Conservation (phyloP, 1,139 yeast species). For the Diutina mesorugosa region DNA sequence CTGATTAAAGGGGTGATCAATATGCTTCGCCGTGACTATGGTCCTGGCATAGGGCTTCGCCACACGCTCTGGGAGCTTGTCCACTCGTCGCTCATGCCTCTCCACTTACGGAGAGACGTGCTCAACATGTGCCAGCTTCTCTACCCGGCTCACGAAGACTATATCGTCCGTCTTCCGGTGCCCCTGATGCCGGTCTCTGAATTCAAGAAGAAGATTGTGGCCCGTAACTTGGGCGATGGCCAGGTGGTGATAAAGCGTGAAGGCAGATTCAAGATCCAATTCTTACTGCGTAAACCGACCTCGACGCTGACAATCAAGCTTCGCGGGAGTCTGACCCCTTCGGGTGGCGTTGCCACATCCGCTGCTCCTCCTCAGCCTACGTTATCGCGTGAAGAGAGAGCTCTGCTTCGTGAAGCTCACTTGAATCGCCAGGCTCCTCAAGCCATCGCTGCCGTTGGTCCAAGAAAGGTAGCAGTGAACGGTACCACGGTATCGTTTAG, state of each 20-base stretch:
- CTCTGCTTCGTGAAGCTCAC: conserved; percentile 1
- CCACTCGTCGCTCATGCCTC: conserved; percentile 44
- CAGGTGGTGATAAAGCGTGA: conserved; percentile 29
- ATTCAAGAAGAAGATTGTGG: conserved; percentile 44
- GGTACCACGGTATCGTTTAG: not conserved
- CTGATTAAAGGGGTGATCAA: conserved; percentile 54
- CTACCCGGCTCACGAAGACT: conserved; percentile 49
- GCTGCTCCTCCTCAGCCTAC: conserved; percentile 2
- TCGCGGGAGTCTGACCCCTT: not conserved
- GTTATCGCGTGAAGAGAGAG: not conserved
- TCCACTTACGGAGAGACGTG: conserved; percentile 48
- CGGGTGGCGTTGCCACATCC: conserved; percentile 3
- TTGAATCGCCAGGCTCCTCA: conserved; percentile 3
- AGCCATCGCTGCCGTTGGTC: conserved; percentile 1
- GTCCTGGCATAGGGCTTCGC: conserved; percentile 50
- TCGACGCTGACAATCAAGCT: not conserved
- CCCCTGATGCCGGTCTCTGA: conserved; percentile 46
- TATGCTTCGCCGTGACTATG: conserved; percentile 50
- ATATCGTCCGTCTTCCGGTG: conserved; percentile 45
- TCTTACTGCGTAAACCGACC: conserved; percentile 6
- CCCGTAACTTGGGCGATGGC: conserved; percentile 37
- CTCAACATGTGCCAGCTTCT: conserved; percentile 57
- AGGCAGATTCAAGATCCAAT: conserved; percentile 32
- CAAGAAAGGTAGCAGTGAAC: not conserved
- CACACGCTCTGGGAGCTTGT: conserved; percentile 58